Percentiles rank a stretch among this genome's conserved stretches.
Evolutionary conservation across 805 yeast genomes (phyloP).

Genomic region (Cyberlindnera meyerae): DNA sequence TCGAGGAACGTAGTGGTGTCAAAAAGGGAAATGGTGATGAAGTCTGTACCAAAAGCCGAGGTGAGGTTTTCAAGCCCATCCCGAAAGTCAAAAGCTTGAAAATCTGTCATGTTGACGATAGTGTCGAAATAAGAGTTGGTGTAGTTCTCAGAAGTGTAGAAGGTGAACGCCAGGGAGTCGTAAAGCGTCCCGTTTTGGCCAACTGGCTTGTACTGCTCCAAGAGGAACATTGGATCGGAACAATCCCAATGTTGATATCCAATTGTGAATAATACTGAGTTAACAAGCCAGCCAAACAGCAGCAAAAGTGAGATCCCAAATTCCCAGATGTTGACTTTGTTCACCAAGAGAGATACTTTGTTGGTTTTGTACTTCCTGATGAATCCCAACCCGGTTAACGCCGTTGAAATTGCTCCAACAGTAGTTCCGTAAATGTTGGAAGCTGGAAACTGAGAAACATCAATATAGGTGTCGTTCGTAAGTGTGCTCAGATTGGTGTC

Average conservation of each 20-base stretch:
- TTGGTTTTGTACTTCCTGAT: too few relatives aligned
- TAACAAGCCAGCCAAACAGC: slow-evolving; percentile 3
- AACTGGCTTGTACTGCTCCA: slow-evolving; percentile 1
- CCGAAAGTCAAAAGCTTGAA: too few relatives aligned
- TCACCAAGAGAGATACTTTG: too few relatives aligned
- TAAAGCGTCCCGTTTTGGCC: not conserved
- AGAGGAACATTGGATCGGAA: not conserved
- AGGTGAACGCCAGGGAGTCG: slow-evolving; percentile 2
- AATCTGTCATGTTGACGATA: too few relatives aligned
- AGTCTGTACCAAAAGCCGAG: not conserved
- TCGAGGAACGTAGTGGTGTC: not conserved
- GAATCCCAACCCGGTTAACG: too few relatives aligned
- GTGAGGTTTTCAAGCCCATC: slow-evolving; percentile 1
- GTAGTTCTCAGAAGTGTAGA: not conserved
- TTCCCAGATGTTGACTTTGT: too few relatives aligned
- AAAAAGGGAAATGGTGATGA: not conserved
- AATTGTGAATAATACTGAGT: slow-evolving; percentile 1
- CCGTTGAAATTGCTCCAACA: too few relatives aligned
- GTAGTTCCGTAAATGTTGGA: too few relatives aligned
- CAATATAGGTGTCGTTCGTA: too few relatives aligned
- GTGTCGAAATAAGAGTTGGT: not conserved
- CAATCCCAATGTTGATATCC: slow-evolving; percentile 4
- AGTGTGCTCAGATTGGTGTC: too few relatives aligned
- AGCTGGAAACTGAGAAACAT: too few relatives aligned
- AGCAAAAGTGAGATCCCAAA: too few relatives aligned